These are phyloP conservation scores for Solanum hybrid DNA, from an alignment of 305 asterid genomes.

Conservation along the genomic window DNA sequence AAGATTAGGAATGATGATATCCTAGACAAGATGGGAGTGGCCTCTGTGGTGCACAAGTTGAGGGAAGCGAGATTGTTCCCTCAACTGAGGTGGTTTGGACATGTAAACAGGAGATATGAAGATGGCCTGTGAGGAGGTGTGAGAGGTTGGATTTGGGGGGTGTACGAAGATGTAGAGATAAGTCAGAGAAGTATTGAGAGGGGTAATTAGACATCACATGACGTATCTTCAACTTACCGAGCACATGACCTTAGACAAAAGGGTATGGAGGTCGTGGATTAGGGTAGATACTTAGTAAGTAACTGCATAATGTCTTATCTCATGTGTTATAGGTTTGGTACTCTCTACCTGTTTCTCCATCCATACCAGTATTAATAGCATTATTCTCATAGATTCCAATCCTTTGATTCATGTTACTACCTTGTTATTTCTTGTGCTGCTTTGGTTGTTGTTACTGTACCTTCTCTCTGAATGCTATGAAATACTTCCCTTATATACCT, in stretches of 20 bases:
- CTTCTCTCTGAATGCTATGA: neutral
- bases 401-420: neutral
- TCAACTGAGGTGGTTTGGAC: neutral
- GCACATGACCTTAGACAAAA: neutral
- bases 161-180: neutral
- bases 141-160: neutral
- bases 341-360: neutral
- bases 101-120: neutral
- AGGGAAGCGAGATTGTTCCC: neutral
- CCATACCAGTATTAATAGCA: neutral
- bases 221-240: neutral
- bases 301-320: neutral
- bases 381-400: neutral
- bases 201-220: neutral
- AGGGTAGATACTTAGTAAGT: neutral
- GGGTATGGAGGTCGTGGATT: neutral
- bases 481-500: neutral
- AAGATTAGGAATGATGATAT: neutral
- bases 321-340: neutral
- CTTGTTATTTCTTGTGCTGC: neutral
- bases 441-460: neutral
- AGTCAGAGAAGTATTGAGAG: neutral
- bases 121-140: neutral
- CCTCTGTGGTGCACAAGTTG: neutral
- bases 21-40: neutral